phyloP scores from a whole-genome alignment of 306 rosid genomes.

The Casuarina glauca region DNA sequence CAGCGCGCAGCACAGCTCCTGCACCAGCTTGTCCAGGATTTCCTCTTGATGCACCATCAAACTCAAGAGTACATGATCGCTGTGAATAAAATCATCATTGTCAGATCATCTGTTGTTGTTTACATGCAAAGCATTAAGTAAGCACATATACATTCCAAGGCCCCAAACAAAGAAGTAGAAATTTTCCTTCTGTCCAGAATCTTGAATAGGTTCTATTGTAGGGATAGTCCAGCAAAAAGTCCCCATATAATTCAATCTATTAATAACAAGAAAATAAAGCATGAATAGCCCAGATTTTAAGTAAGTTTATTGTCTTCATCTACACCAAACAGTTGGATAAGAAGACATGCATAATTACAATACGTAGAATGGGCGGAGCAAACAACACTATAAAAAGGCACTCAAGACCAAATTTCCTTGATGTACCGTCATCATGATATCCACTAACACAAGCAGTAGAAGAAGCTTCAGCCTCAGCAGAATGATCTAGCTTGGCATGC shows the following conservation, averaged over 20 bases:
- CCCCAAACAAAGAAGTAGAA: constrained; percentile 10
- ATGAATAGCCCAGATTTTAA: constrained; percentile 14
- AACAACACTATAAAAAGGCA: constrained; percentile 11
- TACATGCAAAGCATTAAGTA: not conserved
- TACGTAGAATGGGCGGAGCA: constrained; percentile 11
- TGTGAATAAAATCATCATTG: constrained; percentile 27
- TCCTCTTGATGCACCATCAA: constrained; percentile 64
- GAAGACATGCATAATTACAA: constrained; percentile 13
- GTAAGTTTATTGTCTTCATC: constrained; percentile 18
- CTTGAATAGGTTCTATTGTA: constrained; percentile 12
- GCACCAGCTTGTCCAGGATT: constrained; percentile 71
- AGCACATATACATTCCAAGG: constrained; percentile 1
- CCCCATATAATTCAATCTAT: not conserved
- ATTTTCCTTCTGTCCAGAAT: constrained; percentile 20
- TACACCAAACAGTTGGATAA: constrained; percentile 12
- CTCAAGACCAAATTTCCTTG: constrained; percentile 6
- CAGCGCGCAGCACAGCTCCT: constrained; percentile 53
- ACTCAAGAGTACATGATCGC: constrained; percentile 48
- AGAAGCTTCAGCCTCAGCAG: constrained; percentile 29
- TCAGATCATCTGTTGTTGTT: constrained; percentile 13
- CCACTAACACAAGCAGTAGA: constrained; percentile 46
- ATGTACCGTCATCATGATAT: constrained; percentile 17
- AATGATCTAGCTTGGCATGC: constrained; percentile 48
- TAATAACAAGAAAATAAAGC: constrained; percentile 1
- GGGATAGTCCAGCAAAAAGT: not conserved